Base-by-base conservation (phyloP, 176 grass and related monocot species). In the Musa beccarii region DNA sequence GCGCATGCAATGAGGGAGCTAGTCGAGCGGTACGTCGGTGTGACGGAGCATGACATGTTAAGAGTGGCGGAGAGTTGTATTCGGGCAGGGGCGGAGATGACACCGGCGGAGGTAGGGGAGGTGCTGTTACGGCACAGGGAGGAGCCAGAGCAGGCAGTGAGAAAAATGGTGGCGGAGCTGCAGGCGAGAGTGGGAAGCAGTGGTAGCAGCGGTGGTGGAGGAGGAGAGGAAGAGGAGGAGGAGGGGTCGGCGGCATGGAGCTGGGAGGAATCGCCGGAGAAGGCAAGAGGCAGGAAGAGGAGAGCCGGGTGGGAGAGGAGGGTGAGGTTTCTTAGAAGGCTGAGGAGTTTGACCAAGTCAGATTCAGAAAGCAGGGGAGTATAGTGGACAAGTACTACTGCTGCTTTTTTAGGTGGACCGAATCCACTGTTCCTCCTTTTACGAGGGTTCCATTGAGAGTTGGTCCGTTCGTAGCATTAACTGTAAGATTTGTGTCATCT, bases 341-440 rank as follows among this genome's bases (percentile, higher is more conserved):
- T 94, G 2, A 84, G 86, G 71, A 94, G 95, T 79, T 84, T 99
- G 73, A 99, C 90, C 80, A 99, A 99, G 84, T 91, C 88, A 13
- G 95, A 99, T 0, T 99, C 95, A 10, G 90, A 88, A 28, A 74
- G 90, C 19, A 81, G 95, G 76, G 91, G 90, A 64, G 80, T 88
- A 52, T 91, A 81, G 82, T 17, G 34, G 4, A 49, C 0, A 8
- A 9, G 34, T 19, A 2, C 3, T 14, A n/a, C 8, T 10, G 1
- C 22, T 10, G 12, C 51, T 52, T 13, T 21, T 14, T 70, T 11
- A 43, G 0, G 34, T 43, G 34, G 34, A 0, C 34, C 34, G 34
- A 43, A 43, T 43, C 34, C 34, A 43, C 34, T 43, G 6, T 43
- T 43, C 34, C 4, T 43, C 4, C 34, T 43, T 43, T 43, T 6